phyloP scores from a whole-genome alignment of 805 yeast genomes.

The Ogataea methylovora region DNA sequence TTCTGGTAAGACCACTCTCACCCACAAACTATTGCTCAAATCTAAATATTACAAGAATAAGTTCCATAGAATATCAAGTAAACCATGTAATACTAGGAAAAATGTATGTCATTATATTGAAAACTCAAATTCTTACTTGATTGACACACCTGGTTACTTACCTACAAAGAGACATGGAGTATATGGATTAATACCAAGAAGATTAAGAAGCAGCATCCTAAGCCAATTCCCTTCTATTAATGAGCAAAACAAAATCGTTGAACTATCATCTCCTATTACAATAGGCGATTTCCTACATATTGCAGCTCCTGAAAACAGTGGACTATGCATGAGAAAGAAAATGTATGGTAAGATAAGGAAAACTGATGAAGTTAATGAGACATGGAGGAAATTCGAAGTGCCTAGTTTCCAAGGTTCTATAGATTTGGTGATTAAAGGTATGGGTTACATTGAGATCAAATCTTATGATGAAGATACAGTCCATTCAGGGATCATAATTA shows the following conservation, averaged over 20 bases:
- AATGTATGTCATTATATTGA: slow-evolving; percentile 7
- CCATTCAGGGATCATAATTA: no score
- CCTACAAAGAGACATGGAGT: slow-evolving; percentile 14
- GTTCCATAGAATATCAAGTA: slow-evolving; percentile 5
- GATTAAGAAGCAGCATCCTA: background rate
- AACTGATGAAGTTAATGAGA: background rate
- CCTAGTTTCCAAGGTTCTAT: slow-evolving; percentile 4
- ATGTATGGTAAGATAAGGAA: slow-evolving; percentile 6
- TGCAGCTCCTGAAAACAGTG: slow-evolving; percentile 1
- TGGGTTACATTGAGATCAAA: slow-evolving; percentile 13
- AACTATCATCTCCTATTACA: slow-evolving; percentile 1
- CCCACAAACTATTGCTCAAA: slow-evolving; percentile 4
- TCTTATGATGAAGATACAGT: no score
- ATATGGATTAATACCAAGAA: slow-evolving; percentile 7
- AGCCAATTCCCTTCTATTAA: background rate
- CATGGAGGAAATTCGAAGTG: slow-evolving; percentile 2
- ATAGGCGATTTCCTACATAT: slow-evolving; percentile 5
- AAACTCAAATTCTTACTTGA: slow-evolving; percentile 8
- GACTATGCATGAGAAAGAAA: slow-evolving; percentile 2
- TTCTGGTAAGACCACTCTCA: slow-evolving; percentile 20
- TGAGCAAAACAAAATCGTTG: background rate
- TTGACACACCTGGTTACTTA: slow-evolving; percentile 24
- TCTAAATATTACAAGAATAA: background rate
- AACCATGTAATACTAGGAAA: slow-evolving; percentile 12
- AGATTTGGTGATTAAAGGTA: slow-evolving; percentile 10